These are phyloP conservation scores for Colletotrichum caudatum DNA, from an alignment of 2,329 filamentous ascomycete species.

Conservation along the genomic window DNA sequence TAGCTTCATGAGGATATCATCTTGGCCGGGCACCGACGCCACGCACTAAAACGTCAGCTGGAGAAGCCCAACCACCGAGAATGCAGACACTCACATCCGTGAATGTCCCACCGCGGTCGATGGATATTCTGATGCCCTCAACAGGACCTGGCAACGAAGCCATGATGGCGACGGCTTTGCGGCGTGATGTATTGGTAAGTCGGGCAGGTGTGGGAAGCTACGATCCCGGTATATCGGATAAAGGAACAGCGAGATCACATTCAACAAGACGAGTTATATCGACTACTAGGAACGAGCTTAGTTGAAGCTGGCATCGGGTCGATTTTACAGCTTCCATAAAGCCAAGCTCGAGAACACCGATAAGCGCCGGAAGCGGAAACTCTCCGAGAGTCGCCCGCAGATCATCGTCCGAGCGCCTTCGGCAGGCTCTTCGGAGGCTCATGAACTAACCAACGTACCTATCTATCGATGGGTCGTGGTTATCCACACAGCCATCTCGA, in stretches of 20 bases:
- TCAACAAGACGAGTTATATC: not conserved
- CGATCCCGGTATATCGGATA: not conserved
- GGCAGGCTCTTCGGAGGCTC: conserved; percentile 17
- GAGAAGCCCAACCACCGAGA: conserved; percentile 60
- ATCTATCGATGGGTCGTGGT: not conserved
- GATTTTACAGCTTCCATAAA: conserved; percentile 24
- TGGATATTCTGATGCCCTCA: conserved; percentile 39
- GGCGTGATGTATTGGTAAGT: not conserved
- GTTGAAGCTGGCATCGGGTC: conserved; percentile 11
- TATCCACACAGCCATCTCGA: conserved; percentile 18
- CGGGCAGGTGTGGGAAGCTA: not conserved
- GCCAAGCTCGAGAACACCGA: conserved; percentile 3
- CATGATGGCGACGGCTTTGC: conserved; percentile 2
- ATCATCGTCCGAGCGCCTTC: conserved; percentile 27
- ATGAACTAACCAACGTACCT: not conserved
- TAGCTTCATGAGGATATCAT: conserved; percentile 78
- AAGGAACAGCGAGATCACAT: not conserved
- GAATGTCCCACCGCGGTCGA: conserved; percentile 65
- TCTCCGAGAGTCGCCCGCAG: conserved; percentile 8
- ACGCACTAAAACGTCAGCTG: conserved; percentile 21
- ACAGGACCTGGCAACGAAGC: conserved; percentile 35
- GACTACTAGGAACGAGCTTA: not conserved
- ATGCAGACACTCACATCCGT: conserved; percentile 74
- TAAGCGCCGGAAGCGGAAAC: conserved; percentile 27
- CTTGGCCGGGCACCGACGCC: conserved; percentile 46